phyloP scores from a whole-genome alignment of 148 eudicot genomes.

The Diospyros kaki region DNA sequence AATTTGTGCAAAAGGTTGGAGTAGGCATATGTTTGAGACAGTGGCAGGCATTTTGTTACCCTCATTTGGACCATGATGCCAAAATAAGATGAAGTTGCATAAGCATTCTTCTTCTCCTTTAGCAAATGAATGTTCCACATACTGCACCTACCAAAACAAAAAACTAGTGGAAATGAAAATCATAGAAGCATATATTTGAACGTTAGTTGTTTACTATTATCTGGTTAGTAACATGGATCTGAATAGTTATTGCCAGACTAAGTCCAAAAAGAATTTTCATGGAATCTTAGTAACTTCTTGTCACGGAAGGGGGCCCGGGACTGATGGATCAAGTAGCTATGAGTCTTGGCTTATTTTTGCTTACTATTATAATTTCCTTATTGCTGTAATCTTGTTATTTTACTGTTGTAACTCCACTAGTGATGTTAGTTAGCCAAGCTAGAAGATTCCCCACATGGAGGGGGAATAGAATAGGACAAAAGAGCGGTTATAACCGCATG shows the following conservation, averaged over 20 bases:
- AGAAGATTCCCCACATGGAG: too few relatives aligned
- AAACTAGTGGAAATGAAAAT: neutral
- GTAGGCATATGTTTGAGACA: slow-evolving; percentile 35
- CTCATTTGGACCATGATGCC: slow-evolving; percentile 55
- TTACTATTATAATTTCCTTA: too few relatives aligned
- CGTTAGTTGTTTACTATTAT: too few relatives aligned
- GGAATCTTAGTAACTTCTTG: neutral
- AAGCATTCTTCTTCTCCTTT: slow-evolving; percentile 45
- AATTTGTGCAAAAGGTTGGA: slow-evolving; percentile 12
- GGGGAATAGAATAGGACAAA: too few relatives aligned
- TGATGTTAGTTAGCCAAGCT: too few relatives aligned
- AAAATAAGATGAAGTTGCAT: slow-evolving; percentile 44
- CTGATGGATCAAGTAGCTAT: too few relatives aligned
- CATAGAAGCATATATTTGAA: neutral
- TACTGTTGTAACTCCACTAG: too few relatives aligned
- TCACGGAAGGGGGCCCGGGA: too few relatives aligned
- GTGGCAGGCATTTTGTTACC: slow-evolving; percentile 25
- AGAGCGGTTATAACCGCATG: too few relatives aligned
- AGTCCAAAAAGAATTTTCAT: neutral
- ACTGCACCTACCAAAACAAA: slow-evolving; percentile 28
- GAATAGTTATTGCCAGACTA: neutral
- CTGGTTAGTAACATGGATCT: too few relatives aligned
- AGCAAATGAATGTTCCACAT: slow-evolving; percentile 29
- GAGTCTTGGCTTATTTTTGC: too few relatives aligned
- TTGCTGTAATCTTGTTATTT: too few relatives aligned